Conservation (phyloP, 2,329 filamentous ascomycete species). For the Bipolaris sorokiniana region DNA sequence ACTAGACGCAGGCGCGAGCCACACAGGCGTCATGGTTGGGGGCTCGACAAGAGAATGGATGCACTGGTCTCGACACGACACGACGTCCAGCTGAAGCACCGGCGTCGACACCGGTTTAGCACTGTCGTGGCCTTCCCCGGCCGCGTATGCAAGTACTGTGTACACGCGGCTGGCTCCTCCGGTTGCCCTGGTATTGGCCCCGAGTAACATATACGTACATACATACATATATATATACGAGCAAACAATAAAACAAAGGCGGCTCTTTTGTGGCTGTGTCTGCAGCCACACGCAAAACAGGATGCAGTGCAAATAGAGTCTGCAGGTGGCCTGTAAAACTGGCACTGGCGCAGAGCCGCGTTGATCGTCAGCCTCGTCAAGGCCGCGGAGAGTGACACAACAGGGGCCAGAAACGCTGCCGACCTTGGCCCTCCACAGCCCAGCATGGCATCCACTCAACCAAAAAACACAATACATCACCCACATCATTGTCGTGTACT, state of each 20-base stretch:
- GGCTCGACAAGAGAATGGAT: conserved; percentile 10
- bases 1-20: conserved; percentile 7
- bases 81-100: conserved; percentile 11
- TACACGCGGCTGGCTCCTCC: not conserved
- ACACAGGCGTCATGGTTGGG: conserved; percentile 13
- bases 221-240: not conserved
- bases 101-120: conserved; percentile 12
- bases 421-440: not conserved
- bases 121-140: conserved; percentile 4
- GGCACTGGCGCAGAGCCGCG: conserved; percentile 4
- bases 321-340: not conserved
- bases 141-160: conserved; percentile 18
- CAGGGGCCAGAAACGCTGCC: not conserved
- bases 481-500: not conserved
- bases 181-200: too few species aligned
- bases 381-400: not conserved
- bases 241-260: not conserved
- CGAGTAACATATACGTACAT: not conserved
- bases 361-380: conserved; percentile 6
- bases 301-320: not conserved
- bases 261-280: conserved; percentile 6
- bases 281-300: not conserved
- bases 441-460: not conserved
- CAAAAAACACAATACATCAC: not conserved
- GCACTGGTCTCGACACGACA: conserved; percentile 1